These are phyloP conservation scores for Fusarium haematococcum DNA, from an alignment of 2,329 filamentous ascomycete species.

Conservation along the genomic window DNA sequence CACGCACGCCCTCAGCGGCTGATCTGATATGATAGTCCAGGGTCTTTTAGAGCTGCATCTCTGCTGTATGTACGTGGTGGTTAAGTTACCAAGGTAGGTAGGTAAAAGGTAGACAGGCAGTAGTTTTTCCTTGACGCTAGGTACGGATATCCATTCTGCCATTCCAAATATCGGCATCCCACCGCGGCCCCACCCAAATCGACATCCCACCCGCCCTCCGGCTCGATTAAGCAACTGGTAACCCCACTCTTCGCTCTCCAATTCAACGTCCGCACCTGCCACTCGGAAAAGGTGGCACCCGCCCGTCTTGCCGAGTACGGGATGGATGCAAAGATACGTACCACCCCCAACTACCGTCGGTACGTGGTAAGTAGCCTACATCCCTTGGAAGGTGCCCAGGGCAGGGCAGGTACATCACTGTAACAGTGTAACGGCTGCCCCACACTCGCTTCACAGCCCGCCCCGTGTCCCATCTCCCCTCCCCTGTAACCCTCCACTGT, in stretches of 20 bases:
- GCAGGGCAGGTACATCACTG: background rate
- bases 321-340: background rate
- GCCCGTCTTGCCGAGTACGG: background rate
- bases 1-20: background rate
- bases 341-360: background rate
- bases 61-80: background rate
- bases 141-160: background rate
- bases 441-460: constrained; percentile 1
- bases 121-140: background rate
- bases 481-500: constrained; percentile 5
- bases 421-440: constrained; percentile 1
- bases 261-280: background rate
- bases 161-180: constrained; percentile 1
- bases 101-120: background rate
- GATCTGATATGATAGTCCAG: background rate
- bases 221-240: background rate
- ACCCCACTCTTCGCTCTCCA: background rate
- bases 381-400: too few species aligned
- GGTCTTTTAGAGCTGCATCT: background rate
- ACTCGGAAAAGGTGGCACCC: background rate
- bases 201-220: background rate
- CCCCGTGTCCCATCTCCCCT: background rate
- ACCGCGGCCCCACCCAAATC: background rate
- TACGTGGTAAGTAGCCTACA: background rate
- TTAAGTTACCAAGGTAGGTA: background rate